phyloP scores from a whole-genome alignment of 345 rosid species.

The Isatis tinctoria region DNA sequence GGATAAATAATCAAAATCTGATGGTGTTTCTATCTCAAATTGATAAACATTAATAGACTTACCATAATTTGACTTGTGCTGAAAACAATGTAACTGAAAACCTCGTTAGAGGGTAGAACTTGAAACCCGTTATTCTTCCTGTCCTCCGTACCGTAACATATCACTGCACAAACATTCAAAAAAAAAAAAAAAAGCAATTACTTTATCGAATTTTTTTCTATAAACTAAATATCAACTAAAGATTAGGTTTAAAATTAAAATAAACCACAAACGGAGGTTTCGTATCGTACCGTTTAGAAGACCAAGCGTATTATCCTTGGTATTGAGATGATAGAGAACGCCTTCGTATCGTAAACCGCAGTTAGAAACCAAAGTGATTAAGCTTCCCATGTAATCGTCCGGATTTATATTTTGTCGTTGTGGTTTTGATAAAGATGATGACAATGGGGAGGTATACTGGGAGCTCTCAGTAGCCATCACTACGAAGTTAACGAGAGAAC shows the following conservation, averaged over 20 bases:
- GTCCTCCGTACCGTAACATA: constrained; percentile 51
- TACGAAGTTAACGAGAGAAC: neutral
- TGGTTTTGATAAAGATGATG: neutral
- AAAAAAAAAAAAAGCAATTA: neutral
- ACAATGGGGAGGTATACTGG: neutral
- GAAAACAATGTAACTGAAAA: constrained; percentile 35
- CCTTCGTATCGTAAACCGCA: constrained; percentile 47
- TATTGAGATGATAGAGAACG: constrained; percentile 32
- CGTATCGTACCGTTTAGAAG: constrained; percentile 36
- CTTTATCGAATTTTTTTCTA: neutral
- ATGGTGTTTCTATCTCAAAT: too few species aligned
- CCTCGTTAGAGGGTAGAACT: constrained; percentile 30
- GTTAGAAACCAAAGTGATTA: constrained; percentile 41
- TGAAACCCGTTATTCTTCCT: constrained; percentile 38
- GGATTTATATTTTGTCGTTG: neutral
- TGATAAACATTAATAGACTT: neutral
- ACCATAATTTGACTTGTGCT: neutral
- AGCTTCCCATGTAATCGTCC: constrained; percentile 40
- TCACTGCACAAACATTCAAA: constrained; percentile 32
- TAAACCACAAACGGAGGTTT: neutral
- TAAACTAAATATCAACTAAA: neutral
- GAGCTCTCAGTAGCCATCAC: constrained; percentile 20
- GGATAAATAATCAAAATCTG: neutral
- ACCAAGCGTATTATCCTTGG: constrained; percentile 37
- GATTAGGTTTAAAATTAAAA: too few species aligned